Evolutionary conservation across 805 yeast genomes (phyloP).

Genomic region (Candida jianshihensis): DNA sequence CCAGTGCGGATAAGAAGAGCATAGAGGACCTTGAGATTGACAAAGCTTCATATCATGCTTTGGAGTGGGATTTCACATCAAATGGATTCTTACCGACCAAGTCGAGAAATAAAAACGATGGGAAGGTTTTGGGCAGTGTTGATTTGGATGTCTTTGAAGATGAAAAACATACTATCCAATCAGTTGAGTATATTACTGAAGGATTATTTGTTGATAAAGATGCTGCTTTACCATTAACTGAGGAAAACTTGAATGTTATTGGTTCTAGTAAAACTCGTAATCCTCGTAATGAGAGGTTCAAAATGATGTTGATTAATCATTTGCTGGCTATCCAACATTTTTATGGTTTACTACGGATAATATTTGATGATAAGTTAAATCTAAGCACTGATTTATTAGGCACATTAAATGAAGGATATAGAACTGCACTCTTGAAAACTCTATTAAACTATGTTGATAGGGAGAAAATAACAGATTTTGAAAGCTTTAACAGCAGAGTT

Average conservation of each 20-base stretch:
- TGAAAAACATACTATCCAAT: not conserved
- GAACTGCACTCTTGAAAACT: not conserved
- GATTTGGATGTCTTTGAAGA: not conserved
- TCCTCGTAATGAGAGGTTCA: constrained; percentile 2
- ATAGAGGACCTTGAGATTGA: not conserved
- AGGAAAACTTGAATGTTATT: constrained; percentile 2
- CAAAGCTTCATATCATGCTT: not conserved
- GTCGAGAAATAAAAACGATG: not conserved
- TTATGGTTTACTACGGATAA: not conserved
- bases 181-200: not conserved
- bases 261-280: constrained; percentile 2
- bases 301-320: constrained; percentile 2
- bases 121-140: not conserved
- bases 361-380: not conserved
- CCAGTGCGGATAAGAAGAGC: constrained; percentile 2
- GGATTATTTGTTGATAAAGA: constrained; percentile 1
- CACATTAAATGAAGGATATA: not conserved
- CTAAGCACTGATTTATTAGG: not conserved
- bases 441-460: not conserved
- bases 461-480: not conserved
- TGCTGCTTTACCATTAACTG: constrained; percentile 5
- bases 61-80: not conserved
- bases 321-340: not conserved
- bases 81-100: not conserved
- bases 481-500: not conserved